Evolutionary conservation across 73 alveolate genomes (phyloP).

Genomic region (Halteria grandinella): DNA sequence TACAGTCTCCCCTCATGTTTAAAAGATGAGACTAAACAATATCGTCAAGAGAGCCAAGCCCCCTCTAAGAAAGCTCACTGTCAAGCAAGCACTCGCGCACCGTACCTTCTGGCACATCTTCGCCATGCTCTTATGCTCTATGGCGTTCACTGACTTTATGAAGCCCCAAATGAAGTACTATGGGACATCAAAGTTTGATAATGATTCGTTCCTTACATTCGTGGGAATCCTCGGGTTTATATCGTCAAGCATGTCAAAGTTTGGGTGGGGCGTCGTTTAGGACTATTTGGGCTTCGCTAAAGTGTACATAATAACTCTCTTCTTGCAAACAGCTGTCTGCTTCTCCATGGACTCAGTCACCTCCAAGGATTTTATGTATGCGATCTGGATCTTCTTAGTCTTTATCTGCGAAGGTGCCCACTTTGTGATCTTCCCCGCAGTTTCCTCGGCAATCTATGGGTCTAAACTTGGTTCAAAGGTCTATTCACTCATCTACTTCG

Average conservation of each 20-base stretch:
- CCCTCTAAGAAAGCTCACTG: slow-evolving; percentile 5
- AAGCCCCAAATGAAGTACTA: slow-evolving; percentile 28
- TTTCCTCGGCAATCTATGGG: slow-evolving; percentile 26
- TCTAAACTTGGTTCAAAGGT: background rate
- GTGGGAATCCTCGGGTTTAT: slow-evolving; percentile 11
- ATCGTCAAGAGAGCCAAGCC: background rate
- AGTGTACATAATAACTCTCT: background rate
- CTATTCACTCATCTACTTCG: slow-evolving; percentile 11
- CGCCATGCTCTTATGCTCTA: slow-evolving; percentile 7
- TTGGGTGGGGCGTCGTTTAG: slow-evolving; percentile 39
- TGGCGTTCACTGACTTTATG: slow-evolving; percentile 34
- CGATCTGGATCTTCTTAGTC: slow-evolving; percentile 11
- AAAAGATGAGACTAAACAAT: background rate
- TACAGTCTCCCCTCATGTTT: no score
- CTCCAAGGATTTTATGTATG: background rate
- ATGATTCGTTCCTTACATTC: slow-evolving; percentile 3
- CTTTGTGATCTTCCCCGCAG: slow-evolving; percentile 33
- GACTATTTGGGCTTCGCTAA: slow-evolving; percentile 25
- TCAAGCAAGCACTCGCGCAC: background rate
- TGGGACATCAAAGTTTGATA: slow-evolving; percentile 13
- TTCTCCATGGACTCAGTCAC: background rate
- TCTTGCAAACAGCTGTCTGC: background rate
- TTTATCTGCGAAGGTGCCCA: slow-evolving; percentile 46
- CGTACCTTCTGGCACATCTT: slow-evolving; percentile 23
- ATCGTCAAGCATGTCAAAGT: slow-evolving; percentile 7